A percentile compares a stretch with the other conserved stretches of the same genome.
Conservation (phyloP, 768 basidiomycete species). For the Lactarius trivialis region DNA sequence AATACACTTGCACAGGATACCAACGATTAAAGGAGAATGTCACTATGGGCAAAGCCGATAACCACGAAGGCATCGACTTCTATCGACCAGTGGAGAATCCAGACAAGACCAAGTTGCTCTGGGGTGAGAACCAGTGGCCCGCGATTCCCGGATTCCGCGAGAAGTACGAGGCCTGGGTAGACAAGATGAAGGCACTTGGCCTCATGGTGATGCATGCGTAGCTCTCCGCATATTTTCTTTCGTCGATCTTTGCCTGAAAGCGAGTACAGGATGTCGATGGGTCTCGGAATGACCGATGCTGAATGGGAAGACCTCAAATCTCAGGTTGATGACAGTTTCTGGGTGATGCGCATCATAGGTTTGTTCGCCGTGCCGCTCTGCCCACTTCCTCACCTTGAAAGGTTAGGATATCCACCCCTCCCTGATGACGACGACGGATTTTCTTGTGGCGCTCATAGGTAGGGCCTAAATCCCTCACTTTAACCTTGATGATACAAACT, state of each 20-base stretch:
- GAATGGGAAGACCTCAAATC: constrained; percentile 66
- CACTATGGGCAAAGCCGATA: constrained; percentile 77
- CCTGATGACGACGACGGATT: constrained; percentile 73
- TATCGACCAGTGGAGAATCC: constrained; percentile 67
- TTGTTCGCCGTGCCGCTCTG: constrained; percentile 4
- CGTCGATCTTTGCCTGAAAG: background rate
- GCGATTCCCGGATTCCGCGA: constrained; percentile 48
- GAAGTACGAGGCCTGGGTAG: constrained; percentile 68
- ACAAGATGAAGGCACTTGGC: constrained; percentile 82
- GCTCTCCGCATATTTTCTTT: background rate
- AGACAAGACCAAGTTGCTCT: constrained; percentile 62
- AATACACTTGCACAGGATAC: constrained; percentile 49
- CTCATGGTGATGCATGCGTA: constrained; percentile 82
- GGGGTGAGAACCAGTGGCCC: constrained; percentile 91
- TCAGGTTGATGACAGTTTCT: constrained; percentile 80
- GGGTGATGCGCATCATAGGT: constrained; percentile 86
- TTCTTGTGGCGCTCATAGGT: constrained; percentile 91
- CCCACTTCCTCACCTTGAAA: constrained; percentile 1
- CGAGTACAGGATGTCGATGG: constrained; percentile 63
- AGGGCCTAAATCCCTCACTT: constrained; percentile 11
- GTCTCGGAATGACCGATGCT: constrained; percentile 61
- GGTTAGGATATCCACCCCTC: constrained; percentile 77
- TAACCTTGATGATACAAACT: background rate
- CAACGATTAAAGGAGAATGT: constrained; percentile 76
- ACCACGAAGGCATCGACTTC: constrained; percentile 80